A percentile compares a stretch with the other conserved stretches of the same genome.
These are phyloP conservation scores for Hermanozyma aechmeae DNA, from an alignment of 805 yeast species.

Conservation along the genomic window DNA sequence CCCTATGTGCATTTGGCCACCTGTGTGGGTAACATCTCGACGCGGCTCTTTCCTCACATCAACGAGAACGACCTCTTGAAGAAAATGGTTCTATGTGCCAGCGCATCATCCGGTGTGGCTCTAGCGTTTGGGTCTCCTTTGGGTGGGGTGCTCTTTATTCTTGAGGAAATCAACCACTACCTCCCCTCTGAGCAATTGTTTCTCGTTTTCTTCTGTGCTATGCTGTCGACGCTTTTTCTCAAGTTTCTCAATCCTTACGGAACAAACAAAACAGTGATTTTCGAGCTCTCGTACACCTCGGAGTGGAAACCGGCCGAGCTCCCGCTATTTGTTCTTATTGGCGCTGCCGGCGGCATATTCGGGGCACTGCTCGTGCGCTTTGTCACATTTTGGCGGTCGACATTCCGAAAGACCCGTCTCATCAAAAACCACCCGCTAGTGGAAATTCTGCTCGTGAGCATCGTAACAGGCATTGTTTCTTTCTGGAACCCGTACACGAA, in stretches of 20 bases:
- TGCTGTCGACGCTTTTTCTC: conserved; percentile 41
- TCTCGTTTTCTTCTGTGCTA: conserved; percentile 47
- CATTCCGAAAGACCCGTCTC: conserved; percentile 21
- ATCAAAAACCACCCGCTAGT: conserved; percentile 29
- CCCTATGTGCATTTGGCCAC: conserved; percentile 55
- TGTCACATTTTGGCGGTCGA: conserved; percentile 35
- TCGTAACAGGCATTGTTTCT: conserved; percentile 37
- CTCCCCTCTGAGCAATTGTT: conserved; percentile 46
- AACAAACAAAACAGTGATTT: conserved; percentile 48
- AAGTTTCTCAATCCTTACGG: conserved; percentile 50
- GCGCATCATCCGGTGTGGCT: conserved; percentile 52
- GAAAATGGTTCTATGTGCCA: conserved; percentile 46
- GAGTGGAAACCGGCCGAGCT: conserved; percentile 47
- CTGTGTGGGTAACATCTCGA: conserved; percentile 46
- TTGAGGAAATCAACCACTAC: conserved; percentile 50
- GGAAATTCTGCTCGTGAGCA: conserved; percentile 38
- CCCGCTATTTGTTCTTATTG: conserved; percentile 35
- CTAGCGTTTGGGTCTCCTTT: conserved; percentile 53
- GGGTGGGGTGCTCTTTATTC: conserved; percentile 48
- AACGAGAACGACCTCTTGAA: conserved; percentile 39
- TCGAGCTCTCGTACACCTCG: conserved; percentile 39
- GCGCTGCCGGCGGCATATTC: conserved; percentile 44
- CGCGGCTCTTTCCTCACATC: conserved; percentile 37
- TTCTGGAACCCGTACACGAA: conserved; percentile 42
- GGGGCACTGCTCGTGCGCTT: conserved; percentile 44